phyloP scores from a whole-genome alignment of 2,329 filamentous ascomycete species.

The Aspergillus ochraceoroseus region DNA sequence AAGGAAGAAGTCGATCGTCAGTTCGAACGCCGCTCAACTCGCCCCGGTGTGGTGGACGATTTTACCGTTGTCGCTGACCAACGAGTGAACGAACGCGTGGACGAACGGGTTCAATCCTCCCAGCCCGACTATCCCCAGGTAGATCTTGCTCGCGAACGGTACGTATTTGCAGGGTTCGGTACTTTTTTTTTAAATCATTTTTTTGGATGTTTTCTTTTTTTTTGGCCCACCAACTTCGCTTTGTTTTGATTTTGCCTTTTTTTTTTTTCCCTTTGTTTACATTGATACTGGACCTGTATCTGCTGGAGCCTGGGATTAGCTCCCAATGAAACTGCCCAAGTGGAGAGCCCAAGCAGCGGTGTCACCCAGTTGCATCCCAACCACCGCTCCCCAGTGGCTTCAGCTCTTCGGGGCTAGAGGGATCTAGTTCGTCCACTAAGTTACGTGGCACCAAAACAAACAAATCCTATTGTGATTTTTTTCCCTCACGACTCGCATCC shows the following conservation, averaged over 20 bases:
- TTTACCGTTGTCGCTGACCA: constrained; percentile 29
- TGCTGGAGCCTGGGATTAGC: constrained; percentile 2
- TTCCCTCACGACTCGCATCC: constrained; percentile 3
- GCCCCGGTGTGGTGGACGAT: constrained; percentile 8
- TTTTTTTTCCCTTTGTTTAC: constrained; percentile 13
- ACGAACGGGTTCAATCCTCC: constrained; percentile 36
- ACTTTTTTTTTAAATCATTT: constrained; percentile 17
- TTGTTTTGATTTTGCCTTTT: constrained; percentile 11
- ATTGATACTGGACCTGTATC: constrained; percentile 5
- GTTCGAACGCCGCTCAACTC: constrained; percentile 47
- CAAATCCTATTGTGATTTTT: constrained; percentile 14
- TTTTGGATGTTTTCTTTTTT: constrained; percentile 18
- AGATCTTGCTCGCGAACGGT: constrained; percentile 51
- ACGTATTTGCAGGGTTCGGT: constrained; percentile 27
- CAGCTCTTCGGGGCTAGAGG: constrained; percentile 16
- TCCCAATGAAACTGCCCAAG: constrained; percentile 14
- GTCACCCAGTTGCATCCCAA: constrained; percentile 17
- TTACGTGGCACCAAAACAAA: constrained; percentile 27
- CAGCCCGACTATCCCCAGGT: constrained; percentile 45
- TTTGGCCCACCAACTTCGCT: constrained; percentile 7
- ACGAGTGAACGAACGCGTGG: no score
- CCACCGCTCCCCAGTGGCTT: constrained; percentile 12
- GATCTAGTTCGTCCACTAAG: constrained; percentile 21
- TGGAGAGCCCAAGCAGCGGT: constrained; percentile 26
- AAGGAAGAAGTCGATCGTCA: constrained; percentile 86